phyloP scores from a whole-genome alignment of 768 basidiomycete species.

The Phallus indusiatus region DNA sequence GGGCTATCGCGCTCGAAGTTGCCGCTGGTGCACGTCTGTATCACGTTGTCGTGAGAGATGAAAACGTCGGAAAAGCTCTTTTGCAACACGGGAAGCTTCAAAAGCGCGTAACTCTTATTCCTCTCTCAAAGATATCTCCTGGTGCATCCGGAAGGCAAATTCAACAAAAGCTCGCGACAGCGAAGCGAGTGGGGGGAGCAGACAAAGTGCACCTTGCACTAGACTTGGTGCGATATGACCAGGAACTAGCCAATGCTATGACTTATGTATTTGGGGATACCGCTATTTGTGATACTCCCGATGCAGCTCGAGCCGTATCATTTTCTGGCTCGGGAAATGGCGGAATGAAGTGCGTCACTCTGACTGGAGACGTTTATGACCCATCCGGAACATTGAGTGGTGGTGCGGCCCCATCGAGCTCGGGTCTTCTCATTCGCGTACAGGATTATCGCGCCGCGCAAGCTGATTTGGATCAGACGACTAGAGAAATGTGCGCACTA shows the following conservation, averaged over 20 bases:
- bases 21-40: constrained; percentile 84
- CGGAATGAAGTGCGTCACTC: constrained; percentile 77
- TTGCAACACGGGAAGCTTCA: constrained; percentile 68
- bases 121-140: constrained; percentile 82
- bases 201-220: constrained; percentile 81
- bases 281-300: constrained; percentile 82
- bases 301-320: constrained; percentile 79
- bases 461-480: constrained; percentile 41
- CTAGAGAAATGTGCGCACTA: constrained; percentile 35
- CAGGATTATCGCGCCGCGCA: constrained; percentile 74
- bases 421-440: constrained; percentile 68
- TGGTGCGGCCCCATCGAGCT: constrained; percentile 72
- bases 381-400: constrained; percentile 91
- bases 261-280: constrained; percentile 90
- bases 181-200: constrained; percentile 52
- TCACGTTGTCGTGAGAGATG: constrained; percentile 90
- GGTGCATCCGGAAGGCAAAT: constrained; percentile 40
- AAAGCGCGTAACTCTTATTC: constrained; percentile 89
- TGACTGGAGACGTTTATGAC: constrained; percentile 94
- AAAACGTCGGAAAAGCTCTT: constrained; percentile 77
- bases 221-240: constrained; percentile 75
- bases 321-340: constrained; percentile 55
- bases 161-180: constrained; percentile 64
- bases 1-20: constrained; percentile 87
- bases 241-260: constrained; percentile 83